phyloP scores from a whole-genome alignment of 257 asterid species.

The Petunia secreta region DNA sequence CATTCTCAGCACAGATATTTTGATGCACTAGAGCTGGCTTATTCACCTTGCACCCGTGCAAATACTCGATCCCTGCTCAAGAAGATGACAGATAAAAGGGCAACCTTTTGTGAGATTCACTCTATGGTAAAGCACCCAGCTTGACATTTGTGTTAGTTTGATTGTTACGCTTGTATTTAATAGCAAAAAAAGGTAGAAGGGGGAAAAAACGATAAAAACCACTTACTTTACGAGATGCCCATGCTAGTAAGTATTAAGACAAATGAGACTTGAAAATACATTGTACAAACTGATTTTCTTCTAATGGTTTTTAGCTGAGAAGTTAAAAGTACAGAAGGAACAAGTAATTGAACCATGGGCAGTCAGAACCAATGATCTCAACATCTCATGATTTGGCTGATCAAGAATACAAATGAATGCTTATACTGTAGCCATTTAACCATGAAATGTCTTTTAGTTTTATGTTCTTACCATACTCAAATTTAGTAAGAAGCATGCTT shows the following conservation, averaged over 20 bases:
- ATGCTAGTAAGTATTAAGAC: background rate
- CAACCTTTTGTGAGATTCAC: background rate
- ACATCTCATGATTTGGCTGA: background rate
- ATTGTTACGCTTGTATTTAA: background rate
- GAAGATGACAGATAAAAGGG: slow-evolving; percentile 5
- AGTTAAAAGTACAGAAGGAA: background rate
- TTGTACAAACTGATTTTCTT: background rate
- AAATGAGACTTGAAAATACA: background rate
- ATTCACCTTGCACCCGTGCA: slow-evolving; percentile 63
- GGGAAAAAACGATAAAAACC: background rate
- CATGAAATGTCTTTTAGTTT: background rate
- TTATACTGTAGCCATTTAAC: background rate
- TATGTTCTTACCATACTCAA: background rate
- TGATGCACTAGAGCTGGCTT: slow-evolving; percentile 82
- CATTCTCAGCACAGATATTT: slow-evolving; percentile 78
- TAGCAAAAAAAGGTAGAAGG: background rate
- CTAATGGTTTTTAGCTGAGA: background rate
- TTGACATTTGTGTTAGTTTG: background rate
- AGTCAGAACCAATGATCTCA: background rate
- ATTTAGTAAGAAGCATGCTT: background rate
- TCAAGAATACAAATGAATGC: background rate
- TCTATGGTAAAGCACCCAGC: background rate
- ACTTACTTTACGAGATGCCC: background rate
- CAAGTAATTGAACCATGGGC: background rate
- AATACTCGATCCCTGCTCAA: slow-evolving; percentile 69